Evolutionary conservation across 2,329 filamentous ascomycete species (phyloP), one percentile per base, ranked within the genome.

Genomic region (Tricladium varicosporioides): DNA sequence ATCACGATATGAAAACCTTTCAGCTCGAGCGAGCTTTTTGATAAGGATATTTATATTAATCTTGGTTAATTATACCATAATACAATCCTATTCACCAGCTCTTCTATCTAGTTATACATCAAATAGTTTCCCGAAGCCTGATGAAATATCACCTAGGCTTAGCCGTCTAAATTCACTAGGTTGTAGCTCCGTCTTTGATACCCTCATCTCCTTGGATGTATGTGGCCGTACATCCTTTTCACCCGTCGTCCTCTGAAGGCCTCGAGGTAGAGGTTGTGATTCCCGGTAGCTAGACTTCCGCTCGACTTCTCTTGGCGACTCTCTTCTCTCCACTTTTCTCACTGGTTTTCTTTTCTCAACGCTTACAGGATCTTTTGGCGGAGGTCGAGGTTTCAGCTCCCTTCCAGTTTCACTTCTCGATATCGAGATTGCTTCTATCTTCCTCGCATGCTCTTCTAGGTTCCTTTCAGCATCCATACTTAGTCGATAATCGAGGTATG

Each of bases 141-240:
- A 48, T 5, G 58, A 60, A 3, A 62, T 51, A 45, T 65, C 64
- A 15, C 65, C 65, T 13, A 68, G 51, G 58, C 62, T 67, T 40
- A 68, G 46, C 9, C 62, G 53, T 46, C 63, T 60, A 11, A 65
- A 52, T 27, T 27, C 22, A 27, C 22, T 27, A 5, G 51, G 36
- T 36, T 54, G 52, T 11, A 42, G 45, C 8, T 48, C 51, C 8
- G 51, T 9, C 10, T 44, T 58, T 1, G 33, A 27, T 5, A 31
- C 50, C 13, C 43, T 52, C 2, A 45, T 40, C 8, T 42, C 31
- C 32, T 60, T 45, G n/a, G 53, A 44, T 13, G 56, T 54, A 15
- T 40, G 31, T 11, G 61, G 58, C 7, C 56, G 50, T 9, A 31
- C 14, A 13, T 53, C 36, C 22, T 27, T 54, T 10, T n/a, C 13